Base-by-base conservation (phyloP, 176 grass and related monocot genomes). In the Coix lacrymajobi region DNA sequence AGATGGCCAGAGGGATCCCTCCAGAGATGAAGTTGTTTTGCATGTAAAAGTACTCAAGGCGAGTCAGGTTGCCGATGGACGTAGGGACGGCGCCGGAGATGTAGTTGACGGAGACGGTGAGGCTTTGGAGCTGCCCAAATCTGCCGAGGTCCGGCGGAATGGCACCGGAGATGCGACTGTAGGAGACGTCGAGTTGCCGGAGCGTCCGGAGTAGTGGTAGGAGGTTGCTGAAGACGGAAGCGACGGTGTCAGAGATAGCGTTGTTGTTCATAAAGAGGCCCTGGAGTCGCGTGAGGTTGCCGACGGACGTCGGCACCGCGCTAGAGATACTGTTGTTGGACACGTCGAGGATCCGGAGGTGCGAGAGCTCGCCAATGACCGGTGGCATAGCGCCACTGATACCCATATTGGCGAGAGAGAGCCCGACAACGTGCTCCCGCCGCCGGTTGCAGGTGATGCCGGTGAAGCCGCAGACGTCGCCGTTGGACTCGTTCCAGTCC, bases 401-500 rank as follows among this genome's bases (percentile, higher is more conserved):
- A 34, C 34, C 46, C 88, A 70, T 79, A 65, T 6, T 2, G 16
- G 0, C 0, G 19, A 98, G 89, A 0, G 1, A 15, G 11, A 98
- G 92, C 40, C 33, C 6, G 24, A 41, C 31, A 32, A 97, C 84
- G 39, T 91, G 95, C n/a, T 71, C 78, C 9, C 30, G 74, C 86
- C 90, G 73, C 65, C 69, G 1, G 79, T 91, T 78, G 75, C 95
- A 98, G 9, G 17, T 1, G 28, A 98, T 71, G 69, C 90, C 86
- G 9, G 83, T 79, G 39, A 94, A 92, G 69, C 32, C 2, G 75
- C 95, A 98, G 9, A 94, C 90, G 16, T 87, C 24, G 48, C 5
- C 14, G 71, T 78, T 92, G 83, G 92, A 86, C 51, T 84, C 88
- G n/a, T 94, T 93, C 95, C 95, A 97, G 82, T 94, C 82, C 16